A percentile compares a stretch with the other conserved stretches of the same genome.
Conservation (phyloP, 139 green algal genomes). For the Coelastrella sp. region DNA sequence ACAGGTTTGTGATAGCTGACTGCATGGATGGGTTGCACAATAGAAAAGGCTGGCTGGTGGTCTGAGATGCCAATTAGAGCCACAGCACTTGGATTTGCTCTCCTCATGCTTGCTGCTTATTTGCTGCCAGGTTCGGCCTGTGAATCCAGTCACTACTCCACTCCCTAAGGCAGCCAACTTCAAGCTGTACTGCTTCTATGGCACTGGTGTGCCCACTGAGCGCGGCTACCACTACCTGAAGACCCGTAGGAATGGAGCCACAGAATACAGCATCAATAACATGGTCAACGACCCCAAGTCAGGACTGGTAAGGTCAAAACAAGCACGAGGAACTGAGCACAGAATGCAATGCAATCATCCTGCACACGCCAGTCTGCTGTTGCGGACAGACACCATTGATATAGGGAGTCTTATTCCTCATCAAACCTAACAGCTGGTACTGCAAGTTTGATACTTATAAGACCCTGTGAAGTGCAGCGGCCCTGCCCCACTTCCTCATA, state of each 20-base stretch:
- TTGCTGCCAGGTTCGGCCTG: not conserved
- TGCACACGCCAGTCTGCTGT: too few relatives aligned
- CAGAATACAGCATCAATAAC: conserved; percentile 41
- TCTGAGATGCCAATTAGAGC: too few relatives aligned
- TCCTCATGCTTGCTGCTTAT: not conserved
- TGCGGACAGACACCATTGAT: too few relatives aligned
- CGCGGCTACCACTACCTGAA: conserved; percentile 53
- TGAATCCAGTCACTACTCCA: conserved; percentile 44
- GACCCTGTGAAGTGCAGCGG: too few relatives aligned
- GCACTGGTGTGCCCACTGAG: conserved; percentile 77
- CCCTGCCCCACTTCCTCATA: too few relatives aligned
- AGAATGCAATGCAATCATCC: not conserved
- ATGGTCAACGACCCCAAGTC: conserved; percentile 16
- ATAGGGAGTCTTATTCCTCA: too few relatives aligned
- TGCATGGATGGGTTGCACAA: too few relatives aligned
- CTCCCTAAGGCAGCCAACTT: conserved; percentile 74
- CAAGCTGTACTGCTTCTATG: conserved; percentile 80
- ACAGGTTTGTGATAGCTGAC: too few relatives aligned
- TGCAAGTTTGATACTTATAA: too few relatives aligned
- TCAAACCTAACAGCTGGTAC: too few relatives aligned
- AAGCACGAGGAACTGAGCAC: not conserved
- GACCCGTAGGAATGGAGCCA: not conserved
- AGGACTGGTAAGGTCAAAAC: conserved; percentile 17
- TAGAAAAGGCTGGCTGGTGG: too few relatives aligned
- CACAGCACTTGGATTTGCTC: too few relatives aligned